Percentiles rank a stretch among this genome's conserved stretches.
phyloP scores from a whole-genome alignment of 2,329 filamentous ascomycete species.

The Dactylellina cionopaga region DNA sequence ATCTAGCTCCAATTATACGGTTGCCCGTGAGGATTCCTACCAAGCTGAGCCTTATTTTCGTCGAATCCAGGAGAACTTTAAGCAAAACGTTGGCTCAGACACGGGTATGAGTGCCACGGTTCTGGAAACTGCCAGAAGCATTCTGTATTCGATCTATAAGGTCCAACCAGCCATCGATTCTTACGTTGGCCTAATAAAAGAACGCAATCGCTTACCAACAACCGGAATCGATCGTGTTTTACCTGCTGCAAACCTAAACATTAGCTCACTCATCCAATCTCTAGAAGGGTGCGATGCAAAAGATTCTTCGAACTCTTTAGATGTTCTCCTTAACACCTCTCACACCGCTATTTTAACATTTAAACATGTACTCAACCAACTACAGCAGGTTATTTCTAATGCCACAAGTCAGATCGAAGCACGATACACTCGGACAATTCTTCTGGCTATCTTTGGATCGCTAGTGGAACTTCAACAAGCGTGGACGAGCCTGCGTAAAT shows the following conservation, averaged over 20 bases:
- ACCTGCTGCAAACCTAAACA: constrained; percentile 56
- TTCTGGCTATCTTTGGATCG: constrained; percentile 57
- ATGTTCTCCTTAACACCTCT: constrained; percentile 55
- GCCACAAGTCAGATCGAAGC: constrained; percentile 52
- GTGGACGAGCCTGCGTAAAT: constrained; percentile 55
- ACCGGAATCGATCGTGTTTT: constrained; percentile 56
- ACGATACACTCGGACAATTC: constrained; percentile 55
- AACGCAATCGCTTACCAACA: constrained; percentile 52
- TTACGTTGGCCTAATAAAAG: constrained; percentile 54
- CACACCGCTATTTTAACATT: constrained; percentile 55
- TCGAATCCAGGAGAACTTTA: constrained; percentile 46
- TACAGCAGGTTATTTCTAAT: constrained; percentile 54
- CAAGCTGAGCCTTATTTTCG: constrained; percentile 56
- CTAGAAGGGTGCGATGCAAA: constrained; percentile 55
- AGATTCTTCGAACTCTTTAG: constrained; percentile 53
- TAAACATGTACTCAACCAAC: constrained; percentile 55
- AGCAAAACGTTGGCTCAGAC: constrained; percentile 46
- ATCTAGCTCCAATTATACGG: constrained; percentile 9
- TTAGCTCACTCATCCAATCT: constrained; percentile 55
- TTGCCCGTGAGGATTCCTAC: constrained; percentile 13
- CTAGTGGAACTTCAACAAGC: constrained; percentile 56
- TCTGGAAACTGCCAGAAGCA: constrained; percentile 56
- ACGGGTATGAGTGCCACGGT: constrained; percentile 44
- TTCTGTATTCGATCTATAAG: constrained; percentile 57
- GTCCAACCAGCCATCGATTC: constrained; percentile 56